Percentiles rank a stretch among this genome's conserved stretches.
phyloP scores from a whole-genome alignment of 306 rosid genomes.

The Rubus parviflorus region DNA sequence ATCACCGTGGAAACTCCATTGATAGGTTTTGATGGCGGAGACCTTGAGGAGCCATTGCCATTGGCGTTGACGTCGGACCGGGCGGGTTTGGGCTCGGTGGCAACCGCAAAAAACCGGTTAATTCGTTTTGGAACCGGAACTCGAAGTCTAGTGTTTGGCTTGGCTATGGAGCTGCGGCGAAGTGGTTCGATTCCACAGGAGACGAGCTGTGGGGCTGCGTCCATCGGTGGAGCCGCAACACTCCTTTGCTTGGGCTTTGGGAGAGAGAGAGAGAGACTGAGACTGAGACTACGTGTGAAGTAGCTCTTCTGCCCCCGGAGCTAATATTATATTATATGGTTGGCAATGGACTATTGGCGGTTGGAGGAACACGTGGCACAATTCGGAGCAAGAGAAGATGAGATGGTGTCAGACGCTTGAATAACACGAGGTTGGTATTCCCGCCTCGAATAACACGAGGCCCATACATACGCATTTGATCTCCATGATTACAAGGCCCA shows the following conservation, averaged over 20 bases:
- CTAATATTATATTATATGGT: no score
- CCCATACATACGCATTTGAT: no score
- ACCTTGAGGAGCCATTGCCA: constrained; percentile 58
- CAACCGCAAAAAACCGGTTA: constrained; percentile 53
- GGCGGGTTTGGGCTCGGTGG: constrained; percentile 65
- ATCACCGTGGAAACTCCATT: constrained; percentile 76
- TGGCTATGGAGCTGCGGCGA: constrained; percentile 22
- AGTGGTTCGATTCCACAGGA: constrained; percentile 59
- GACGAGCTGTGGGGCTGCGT: constrained; percentile 65
- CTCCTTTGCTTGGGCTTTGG: no score
- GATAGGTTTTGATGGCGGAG: constrained; percentile 43
- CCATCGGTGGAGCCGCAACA: constrained; percentile 41
- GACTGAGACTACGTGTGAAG: no score
- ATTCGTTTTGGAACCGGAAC: constrained; percentile 47
- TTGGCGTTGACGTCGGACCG: constrained; percentile 32
- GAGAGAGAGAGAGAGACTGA: background rate
- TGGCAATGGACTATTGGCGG: constrained; percentile 15
- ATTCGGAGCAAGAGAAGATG: background rate
- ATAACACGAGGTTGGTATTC: constrained; percentile 1
- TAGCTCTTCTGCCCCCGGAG: no score
- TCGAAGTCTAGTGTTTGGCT: constrained; percentile 1
- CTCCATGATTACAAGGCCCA: no score
- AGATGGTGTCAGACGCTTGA: background rate
- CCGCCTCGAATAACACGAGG: background rate
- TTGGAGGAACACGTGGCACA: constrained; percentile 44